Evolutionary conservation across 2,329 filamentous ascomycete species (phyloP), one percentile per base, ranked within the genome.

Genomic region (Leptoxyphium fumago): DNA sequence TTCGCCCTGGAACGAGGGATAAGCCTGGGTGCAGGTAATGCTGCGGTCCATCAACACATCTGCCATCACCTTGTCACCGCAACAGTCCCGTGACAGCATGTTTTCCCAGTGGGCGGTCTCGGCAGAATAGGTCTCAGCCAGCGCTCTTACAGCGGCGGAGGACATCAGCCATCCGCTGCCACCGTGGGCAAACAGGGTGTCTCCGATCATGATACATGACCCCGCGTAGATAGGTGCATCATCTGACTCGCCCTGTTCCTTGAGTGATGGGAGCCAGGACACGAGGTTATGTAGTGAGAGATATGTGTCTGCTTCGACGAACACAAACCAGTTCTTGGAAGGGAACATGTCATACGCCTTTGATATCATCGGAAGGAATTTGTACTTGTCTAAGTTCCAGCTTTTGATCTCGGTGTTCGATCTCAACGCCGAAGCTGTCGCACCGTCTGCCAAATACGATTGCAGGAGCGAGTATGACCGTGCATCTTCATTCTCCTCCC

Each of bases 261-360:
- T 60, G 21, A 68, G 49, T 11, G 64, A 40, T 11, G 71, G 72
- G 32, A 74, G 60, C 46, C 71, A 66, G 5, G 64, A 65, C 42
- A 70, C 67, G 21, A 65, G 42, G 21, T 62, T 65, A 30, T 60
- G 53, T 59, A 61, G 64, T 8, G 62, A 56, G 6, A 67, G 48
- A 45, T 64, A 72, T 38, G 70, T 74, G 51, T 75, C 70, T 1
- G 68, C 67, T 49, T 74, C 70, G 39, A 71, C 63, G 51, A 74
- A 73, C 45, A 74, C 64, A 50, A 71, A 74, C 64, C 72, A 74
- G 38, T 68, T 59, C 41, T 62, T 64, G 18, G 61, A 55, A 1
- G 68, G 69, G 38, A 64, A 66, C 45, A 61, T 57, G 18, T 57
- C 52, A 36, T 15, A 15, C 8, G 69, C 67, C 32, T 60, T 59